A percentile compares a stretch with the other conserved stretches of the same genome.
Conservation (phyloP, 1,284 basidiomycete species). For the Cryptococcus amylolentus region DNA sequence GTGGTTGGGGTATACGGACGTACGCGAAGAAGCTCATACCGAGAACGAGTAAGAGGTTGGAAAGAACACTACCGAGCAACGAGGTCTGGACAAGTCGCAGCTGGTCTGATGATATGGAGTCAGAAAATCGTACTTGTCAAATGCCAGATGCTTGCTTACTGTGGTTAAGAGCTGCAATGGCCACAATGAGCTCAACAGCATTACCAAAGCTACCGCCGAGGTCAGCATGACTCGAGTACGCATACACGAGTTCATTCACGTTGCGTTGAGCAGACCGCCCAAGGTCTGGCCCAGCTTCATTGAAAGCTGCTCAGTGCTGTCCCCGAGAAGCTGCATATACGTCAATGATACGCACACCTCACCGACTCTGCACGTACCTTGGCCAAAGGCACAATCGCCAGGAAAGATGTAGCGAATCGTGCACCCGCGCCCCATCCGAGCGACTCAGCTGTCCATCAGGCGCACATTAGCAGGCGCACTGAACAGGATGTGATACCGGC, state of each 20-base stretch:
- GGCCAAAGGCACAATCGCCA: constrained; percentile 83
- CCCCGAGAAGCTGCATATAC: constrained; percentile 54
- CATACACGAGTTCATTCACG: constrained; percentile 50
- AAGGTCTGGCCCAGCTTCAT: constrained; percentile 73
- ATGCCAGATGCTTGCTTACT: constrained; percentile 52
- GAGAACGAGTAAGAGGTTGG: constrained; percentile 82
- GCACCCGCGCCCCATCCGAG: constrained; percentile 69
- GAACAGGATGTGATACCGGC: neutral
- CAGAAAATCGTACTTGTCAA: constrained; percentile 5
- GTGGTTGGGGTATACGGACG: constrained; percentile 24
- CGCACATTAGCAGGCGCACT: neutral
- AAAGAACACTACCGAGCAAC: constrained; percentile 60
- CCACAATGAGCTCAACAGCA: constrained; percentile 70
- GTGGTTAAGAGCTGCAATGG: constrained; percentile 76
- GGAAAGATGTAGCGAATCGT: constrained; percentile 77
- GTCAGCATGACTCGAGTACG: no score
- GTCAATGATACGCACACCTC: neutral
- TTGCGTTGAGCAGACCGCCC: constrained; percentile 80
- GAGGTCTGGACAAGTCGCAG: constrained; percentile 84
- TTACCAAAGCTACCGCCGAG: constrained; percentile 46
- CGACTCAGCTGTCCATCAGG: constrained; percentile 28
- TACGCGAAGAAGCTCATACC: constrained; percentile 82
- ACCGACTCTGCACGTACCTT: constrained; percentile 53
- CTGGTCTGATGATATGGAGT: constrained; percentile 56
- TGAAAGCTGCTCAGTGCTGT: constrained; percentile 82